Conservation (phyloP, 768 basidiomycete genomes). For the Cubamyces lactineus region DNA sequence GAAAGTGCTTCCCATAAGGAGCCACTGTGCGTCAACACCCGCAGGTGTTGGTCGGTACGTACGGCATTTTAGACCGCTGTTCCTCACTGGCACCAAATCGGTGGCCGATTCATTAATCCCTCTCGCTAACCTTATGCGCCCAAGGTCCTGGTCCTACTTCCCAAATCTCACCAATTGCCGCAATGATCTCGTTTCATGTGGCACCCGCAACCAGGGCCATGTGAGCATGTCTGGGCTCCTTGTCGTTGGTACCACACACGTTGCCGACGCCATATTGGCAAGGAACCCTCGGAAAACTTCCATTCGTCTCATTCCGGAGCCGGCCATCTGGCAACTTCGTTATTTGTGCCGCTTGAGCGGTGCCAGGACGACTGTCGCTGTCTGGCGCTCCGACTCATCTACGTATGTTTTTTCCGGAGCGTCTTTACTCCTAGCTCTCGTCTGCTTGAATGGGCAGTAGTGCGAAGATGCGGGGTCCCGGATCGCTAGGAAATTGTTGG, state of each 20-base stretch:
- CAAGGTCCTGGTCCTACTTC: neutral
- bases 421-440: neutral
- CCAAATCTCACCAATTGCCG: slow-evolving; percentile 7
- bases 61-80: slow-evolving; percentile 12
- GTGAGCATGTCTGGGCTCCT: neutral
- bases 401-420: slow-evolving; percentile 9
- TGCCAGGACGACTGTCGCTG: slow-evolving; percentile 12
- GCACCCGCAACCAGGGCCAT: slow-evolving; percentile 1
- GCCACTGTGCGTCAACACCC: slow-evolving; percentile 2
- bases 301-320: slow-evolving; percentile 6
- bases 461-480: too few species aligned
- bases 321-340: neutral
- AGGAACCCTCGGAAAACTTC: slow-evolving; percentile 11
- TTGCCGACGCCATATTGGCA: slow-evolving; percentile 10
- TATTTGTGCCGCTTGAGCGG: neutral
- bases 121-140: slow-evolving; percentile 3
- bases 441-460: neutral
- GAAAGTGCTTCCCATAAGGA: neutral
- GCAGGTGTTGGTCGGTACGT: neutral
- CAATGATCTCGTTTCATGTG: slow-evolving; percentile 2
- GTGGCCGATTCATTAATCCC: slow-evolving; percentile 17
- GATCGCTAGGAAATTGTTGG: too few species aligned
- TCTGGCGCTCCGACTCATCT: slow-evolving; percentile 3
- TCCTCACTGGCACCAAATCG: neutral
- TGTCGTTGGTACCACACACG: slow-evolving; percentile 1